These are phyloP conservation scores for Cyberlindnera americana DNA, from an alignment of 805 yeast species.

Conservation along the genomic window DNA sequence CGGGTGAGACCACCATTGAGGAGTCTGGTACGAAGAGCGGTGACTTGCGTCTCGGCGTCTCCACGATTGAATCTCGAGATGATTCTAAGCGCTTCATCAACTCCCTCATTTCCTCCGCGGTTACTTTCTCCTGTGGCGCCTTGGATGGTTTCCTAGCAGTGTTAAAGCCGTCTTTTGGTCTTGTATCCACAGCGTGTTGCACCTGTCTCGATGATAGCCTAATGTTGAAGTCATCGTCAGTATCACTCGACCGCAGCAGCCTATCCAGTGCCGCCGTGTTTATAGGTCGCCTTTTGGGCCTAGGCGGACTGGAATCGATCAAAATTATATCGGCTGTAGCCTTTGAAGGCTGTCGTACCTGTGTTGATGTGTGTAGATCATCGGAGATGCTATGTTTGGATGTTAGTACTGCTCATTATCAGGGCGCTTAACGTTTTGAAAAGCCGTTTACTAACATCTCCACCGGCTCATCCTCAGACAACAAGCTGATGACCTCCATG, in stretches of 20 bases:
- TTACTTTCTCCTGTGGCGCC: no score
- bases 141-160: neutral
- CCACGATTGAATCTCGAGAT: slow-evolving; percentile 5
- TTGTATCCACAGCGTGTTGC: no score
- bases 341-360: slow-evolving; percentile 1
- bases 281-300: no score
- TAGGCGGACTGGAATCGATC: no score
- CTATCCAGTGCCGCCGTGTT: neutral
- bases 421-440: no score
- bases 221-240: slow-evolving; percentile 1
- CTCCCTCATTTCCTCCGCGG: neutral
- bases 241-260: neutral
- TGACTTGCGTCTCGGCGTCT: neutral
- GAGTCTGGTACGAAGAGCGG: slow-evolving; percentile 7
- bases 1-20: no score
- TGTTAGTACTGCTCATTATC: neutral
- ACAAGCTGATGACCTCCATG: no score
- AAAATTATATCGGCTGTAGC: no score
- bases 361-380: slow-evolving; percentile 8
- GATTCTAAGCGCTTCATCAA: neutral
- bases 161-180: neutral
- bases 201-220: neutral
- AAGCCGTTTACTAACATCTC: no score
- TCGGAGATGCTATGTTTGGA: slow-evolving; percentile 6
- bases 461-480: no score